Evolutionary conservation across 176 grass and related monocot genomes (phyloP), one percentile per base, ranked within the genome.

Genomic region (Aegilops sharonensis): DNA sequence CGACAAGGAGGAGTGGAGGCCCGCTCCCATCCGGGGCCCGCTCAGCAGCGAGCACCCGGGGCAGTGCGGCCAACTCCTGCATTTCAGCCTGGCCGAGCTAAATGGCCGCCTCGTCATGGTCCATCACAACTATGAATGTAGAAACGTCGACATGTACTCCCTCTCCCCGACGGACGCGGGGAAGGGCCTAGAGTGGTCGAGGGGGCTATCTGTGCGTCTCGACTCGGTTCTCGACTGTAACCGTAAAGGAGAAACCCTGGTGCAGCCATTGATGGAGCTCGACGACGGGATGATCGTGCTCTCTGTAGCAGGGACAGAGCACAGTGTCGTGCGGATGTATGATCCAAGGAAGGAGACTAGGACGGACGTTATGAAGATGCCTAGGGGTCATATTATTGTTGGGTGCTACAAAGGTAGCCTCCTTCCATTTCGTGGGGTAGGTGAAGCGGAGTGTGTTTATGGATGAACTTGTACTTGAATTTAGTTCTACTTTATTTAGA

Each of bases 1-100:
- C 6, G 73, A 60, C 5, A 77, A 25, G 8, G 86, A 88, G 52
- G 5, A 61, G 5, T 83, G 80, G 80, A 61, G 48, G 24, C 63
- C 34, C 2, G 12, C 23, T 6, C 27, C 59, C 4, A 17, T 40
- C 14, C 4, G 3, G 4, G 79, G 39, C 78, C 85, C 20, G 1
- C 21, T 79, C 21, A 48, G 35, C 13, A 64, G 20, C 4, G 11
- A 27, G 62, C 1, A 9, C 0, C 43, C 31, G 15, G 14, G 25
- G 0, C 30, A 4, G 21, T 3, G 45, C 45, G 45, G 0, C 45
- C 45, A 48, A 48, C 6, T 32, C 61, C 3, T 9, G 57, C 11
- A 10, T 5, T 37, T 80, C 6, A 7, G 23, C 59, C 60, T 86
- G 11, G 74, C 75, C 23, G 35, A 69, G 64, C 64, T 79, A 3